Evolutionary conservation across 129 eudicot genomes (phyloP).

Genomic region (Saposhnikovia divaricata): DNA sequence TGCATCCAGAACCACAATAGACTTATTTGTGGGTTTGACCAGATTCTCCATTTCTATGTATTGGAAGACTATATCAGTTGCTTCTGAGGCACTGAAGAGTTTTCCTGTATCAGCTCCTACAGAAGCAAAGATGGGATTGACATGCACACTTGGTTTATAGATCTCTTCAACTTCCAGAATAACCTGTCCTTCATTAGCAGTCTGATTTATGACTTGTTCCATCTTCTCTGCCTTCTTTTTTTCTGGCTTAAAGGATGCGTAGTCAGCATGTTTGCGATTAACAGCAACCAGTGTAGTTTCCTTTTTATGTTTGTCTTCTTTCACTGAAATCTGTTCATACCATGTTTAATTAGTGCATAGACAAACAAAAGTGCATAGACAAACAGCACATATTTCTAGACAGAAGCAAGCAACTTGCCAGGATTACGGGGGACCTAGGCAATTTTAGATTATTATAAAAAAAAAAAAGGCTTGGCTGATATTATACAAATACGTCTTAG

Average conservation of each 20-base stretch:
- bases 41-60: constrained; percentile 78
- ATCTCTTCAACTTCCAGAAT: constrained; percentile 61
- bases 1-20: constrained; percentile 69
- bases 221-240: constrained; percentile 52
- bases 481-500: neutral
- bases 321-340: constrained; percentile 62
- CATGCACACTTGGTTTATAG: constrained; percentile 84
- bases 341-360: neutral
- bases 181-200: constrained; percentile 25
- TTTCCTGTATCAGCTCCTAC: constrained; percentile 75
- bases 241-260: constrained; percentile 76
- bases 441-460: neutral
- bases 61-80: constrained; percentile 54
- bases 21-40: constrained; percentile 57
- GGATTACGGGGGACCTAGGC: neutral
- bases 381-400: neutral
- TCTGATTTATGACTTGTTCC: constrained; percentile 33
- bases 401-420: neutral
- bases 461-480: neutral
- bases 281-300: constrained; percentile 58
- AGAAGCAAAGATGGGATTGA: constrained; percentile 65
- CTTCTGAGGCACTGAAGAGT: constrained; percentile 66
- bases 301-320: constrained; percentile 88
- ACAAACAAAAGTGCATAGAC: neutral
- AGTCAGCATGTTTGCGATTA: constrained; percentile 65